Base-by-base conservation (phyloP, 768 basidiomycete species). In the Coprinopsis marcescibilis region DNA sequence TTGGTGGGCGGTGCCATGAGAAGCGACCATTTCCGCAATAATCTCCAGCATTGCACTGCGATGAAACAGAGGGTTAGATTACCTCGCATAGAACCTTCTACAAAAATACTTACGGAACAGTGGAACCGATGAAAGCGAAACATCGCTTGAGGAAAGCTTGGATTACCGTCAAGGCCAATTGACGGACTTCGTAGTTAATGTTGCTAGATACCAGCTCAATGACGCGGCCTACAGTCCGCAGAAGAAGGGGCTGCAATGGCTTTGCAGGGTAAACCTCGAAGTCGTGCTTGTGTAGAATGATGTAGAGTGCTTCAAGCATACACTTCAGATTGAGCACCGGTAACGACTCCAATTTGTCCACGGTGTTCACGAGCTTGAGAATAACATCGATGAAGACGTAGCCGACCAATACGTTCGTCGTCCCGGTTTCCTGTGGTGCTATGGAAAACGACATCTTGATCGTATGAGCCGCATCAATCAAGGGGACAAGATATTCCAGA, bases 251-350 rank as follows among this genome's bases (percentile, higher is more conserved):
- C 41, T 62, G 68, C 45, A 89, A 65, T 12, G 38, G 8, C 30
- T 46, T 46, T 12, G 41, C 33, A 12, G 72, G 61, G 15, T 55
- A 61, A 42, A 71, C 73, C 37, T 80, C 79, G 48, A 89, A 76
- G 56, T 89, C 81, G 50, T 86, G 81, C 65, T 89, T 89, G 63
- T 81, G 80, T 17, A 85, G 72, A 50, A 81, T 68, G 34, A 86
- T 76, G 47, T 83, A 71, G 19, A 87, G 55, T 1, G 75, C 66
- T 63, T 88, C 84, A 35, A 89, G 63, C 34, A 85, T 56, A 43
- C 69, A 73, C 56, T 87, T 85, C 50, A 78, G 58, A 1, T 74
- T 75, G 35, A 79, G 55, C 35, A 77, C 70, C 0, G 85, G 83
- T 4, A 86, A 58, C 13, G 65, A 55, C 10, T 64, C 52, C 6